Percentiles rank a stretch among this genome's conserved stretches.
Evolutionary conservation across 352 stramenopile species (phyloP).

Genomic region (Blastocystis sp.): DNA sequence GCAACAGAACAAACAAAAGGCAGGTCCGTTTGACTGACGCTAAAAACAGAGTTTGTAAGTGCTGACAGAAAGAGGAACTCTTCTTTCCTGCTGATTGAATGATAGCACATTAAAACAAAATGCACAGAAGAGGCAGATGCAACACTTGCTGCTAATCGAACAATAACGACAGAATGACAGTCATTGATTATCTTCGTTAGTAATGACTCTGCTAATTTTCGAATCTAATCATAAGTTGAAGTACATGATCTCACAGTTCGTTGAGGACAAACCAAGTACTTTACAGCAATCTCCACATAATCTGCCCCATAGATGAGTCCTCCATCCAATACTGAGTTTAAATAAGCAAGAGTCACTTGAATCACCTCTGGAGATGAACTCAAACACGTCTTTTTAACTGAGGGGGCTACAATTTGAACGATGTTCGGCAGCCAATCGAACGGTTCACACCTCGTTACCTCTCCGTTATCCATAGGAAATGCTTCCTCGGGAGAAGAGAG

Average conservation of each 20-base stretch:
- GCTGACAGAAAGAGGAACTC: not conserved
- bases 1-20: not conserved
- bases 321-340: not conserved
- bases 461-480: not conserved
- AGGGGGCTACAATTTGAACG: not conserved
- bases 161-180: not conserved
- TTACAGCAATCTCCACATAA: not conserved
- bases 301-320: slow-evolving; percentile 8
- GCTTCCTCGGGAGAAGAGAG: not conserved
- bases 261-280: not conserved
- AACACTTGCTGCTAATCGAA: not conserved
- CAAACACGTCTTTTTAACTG: not conserved
- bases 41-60: not conserved
- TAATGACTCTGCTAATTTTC: not conserved
- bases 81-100: not conserved
- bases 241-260: not conserved
- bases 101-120: not conserved
- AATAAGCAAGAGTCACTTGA: not conserved
- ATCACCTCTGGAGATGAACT: not conserved
- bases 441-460: not conserved
- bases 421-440: slow-evolving; percentile 25
- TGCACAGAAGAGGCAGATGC: not conserved
- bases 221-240: not conserved
- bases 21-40: not conserved
- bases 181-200: not conserved